These are phyloP conservation scores for Termitomyces sp. DNA, from an alignment of 768 basidiomycete species.

Conservation along the genomic window DNA sequence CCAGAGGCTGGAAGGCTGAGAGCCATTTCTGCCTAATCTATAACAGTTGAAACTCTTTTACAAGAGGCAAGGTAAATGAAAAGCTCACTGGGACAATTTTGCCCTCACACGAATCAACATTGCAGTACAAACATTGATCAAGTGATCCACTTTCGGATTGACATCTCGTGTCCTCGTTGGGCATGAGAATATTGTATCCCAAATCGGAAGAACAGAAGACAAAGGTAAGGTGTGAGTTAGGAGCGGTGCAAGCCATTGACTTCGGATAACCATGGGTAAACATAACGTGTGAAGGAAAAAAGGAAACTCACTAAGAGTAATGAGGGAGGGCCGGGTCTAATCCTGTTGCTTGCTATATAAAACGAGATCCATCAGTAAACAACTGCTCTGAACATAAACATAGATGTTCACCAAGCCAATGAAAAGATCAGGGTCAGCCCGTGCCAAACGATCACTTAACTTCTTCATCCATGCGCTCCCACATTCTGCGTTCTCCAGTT, in stretches of 20 bases:
- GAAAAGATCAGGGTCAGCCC: slow-evolving; percentile 60
- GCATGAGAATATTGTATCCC: slow-evolving; percentile 68
- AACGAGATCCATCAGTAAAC: not conserved
- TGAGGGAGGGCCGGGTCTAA: slow-evolving; percentile 70
- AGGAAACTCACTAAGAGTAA: slow-evolving; percentile 64
- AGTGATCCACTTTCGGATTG: slow-evolving; percentile 59
- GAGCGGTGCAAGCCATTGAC: slow-evolving; percentile 71
- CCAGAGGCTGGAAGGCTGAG: slow-evolving; percentile 48
- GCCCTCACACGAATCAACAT: slow-evolving; percentile 58
- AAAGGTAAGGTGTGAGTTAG: slow-evolving; percentile 71
- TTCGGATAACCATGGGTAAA: slow-evolving; percentile 19
- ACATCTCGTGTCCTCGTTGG: slow-evolving; percentile 47
- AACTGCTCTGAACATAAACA: slow-evolving; percentile 1
- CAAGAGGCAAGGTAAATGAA: not conserved
- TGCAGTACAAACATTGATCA: slow-evolving; percentile 65
- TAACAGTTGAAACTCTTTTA: not conserved
- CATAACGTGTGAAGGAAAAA: not conserved
- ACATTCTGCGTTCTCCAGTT: slow-evolving; percentile 65
- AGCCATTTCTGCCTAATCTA: slow-evolving; percentile 49
- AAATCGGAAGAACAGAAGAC: slow-evolving; percentile 49
- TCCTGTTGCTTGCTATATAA: slow-evolving; percentile 49
- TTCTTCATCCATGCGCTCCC: slow-evolving; percentile 57
- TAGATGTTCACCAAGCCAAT: slow-evolving; percentile 45
- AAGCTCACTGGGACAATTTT: slow-evolving; percentile 47
- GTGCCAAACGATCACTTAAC: slow-evolving; percentile 52